Percentiles rank a stretch among this genome's conserved stretches.
phyloP scores from a whole-genome alignment of 1,139 yeast genomes.

The Zhuliangozyma parablackwelliae region DNA sequence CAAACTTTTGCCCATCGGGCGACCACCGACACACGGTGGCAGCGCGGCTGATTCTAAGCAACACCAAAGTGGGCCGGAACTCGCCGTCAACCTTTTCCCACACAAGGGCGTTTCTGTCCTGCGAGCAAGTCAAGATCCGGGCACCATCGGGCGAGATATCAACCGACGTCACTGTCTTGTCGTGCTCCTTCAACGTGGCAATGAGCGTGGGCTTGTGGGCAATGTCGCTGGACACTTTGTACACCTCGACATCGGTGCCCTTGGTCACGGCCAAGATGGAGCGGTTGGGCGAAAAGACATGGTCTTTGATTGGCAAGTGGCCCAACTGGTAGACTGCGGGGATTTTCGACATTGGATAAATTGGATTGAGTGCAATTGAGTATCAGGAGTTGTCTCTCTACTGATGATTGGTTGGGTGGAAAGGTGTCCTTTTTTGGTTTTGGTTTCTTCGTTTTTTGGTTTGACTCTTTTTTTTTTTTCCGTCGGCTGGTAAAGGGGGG shows the following conservation, averaged over 20 bases:
- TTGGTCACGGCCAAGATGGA: conserved; percentile 77
- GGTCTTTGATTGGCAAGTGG: conserved; percentile 85
- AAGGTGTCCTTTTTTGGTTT: neutral
- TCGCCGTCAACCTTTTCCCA: conserved; percentile 64
- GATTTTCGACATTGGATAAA: conserved; percentile 17
- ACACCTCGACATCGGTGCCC: conserved; percentile 70
- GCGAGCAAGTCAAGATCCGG: conserved; percentile 92
- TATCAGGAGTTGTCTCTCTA: conserved; percentile 33
- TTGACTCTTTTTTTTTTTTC: no score
- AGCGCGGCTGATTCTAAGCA: conserved; percentile 87
- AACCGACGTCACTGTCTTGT: conserved; percentile 90
- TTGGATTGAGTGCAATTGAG: neutral
- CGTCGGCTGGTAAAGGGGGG: no score
- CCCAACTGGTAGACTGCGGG: conserved; percentile 61
- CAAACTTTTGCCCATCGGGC: conserved; percentile 88
- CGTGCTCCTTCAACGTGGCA: conserved; percentile 76
- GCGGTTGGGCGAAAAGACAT: conserved; percentile 72
- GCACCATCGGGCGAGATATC: conserved; percentile 83
- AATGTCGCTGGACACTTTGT: conserved; percentile 41
- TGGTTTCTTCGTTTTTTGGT: no score
- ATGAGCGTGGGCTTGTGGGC: conserved; percentile 45
- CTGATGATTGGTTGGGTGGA: conserved; percentile 13
- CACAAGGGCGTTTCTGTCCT: conserved; percentile 95
- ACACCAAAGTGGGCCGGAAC: conserved; percentile 84
- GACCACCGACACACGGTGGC: conserved; percentile 95